Evolutionary conservation across 2,329 filamentous ascomycete species (phyloP), one percentile per base, ranked within the genome.

Genomic region (Monosporascus sp.): DNA sequence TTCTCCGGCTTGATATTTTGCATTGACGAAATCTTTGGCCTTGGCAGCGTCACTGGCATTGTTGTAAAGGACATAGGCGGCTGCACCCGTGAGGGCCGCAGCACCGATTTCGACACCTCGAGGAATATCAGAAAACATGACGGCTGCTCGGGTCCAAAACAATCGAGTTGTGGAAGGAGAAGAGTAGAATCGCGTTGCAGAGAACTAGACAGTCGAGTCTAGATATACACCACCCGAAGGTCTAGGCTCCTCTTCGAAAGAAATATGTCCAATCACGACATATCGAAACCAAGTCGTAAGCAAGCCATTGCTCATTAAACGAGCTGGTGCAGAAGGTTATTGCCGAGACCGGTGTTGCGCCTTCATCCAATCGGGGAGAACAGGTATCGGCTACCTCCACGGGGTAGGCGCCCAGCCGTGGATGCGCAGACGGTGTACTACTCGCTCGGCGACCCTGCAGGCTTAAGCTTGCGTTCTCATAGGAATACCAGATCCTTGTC

Each of bases 1-100:
- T 56, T 73, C 71, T 2, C 71, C 71, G 5, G 69, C 70, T 53
- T 73, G 71, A 26, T 63, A 73, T 54, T 73, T 73, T 48, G 70
- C 62, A 38, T 67, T 22, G 14, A 31, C 1, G 5, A 46, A 2
- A 5, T 26, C 24, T 26, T 46, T 46, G 43, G 43, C 43, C 20
- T 46, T 46, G 11, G 24, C 24, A 17, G 14, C 14, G 14, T 46
- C 43, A n/a, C 43, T 46, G 2, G 43, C 11, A 27, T 46, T 46
- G 24, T 46, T 46, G 43, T 59, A 45, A 63, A 66, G 4, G 64
- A 57, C 70, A 71, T 72, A 45, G 40, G 49, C 34, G 48, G 45
- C 34, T 40, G 50, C 34, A n/a, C 45, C 43, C 17, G 43, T 7
- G n/a, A 46, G 20, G 4, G 43, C 43, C 7, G 43, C 43, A 46